These are phyloP conservation scores for Fusarium dlaminii DNA, from an alignment of 2,329 filamentous ascomycete species.

Conservation along the genomic window DNA sequence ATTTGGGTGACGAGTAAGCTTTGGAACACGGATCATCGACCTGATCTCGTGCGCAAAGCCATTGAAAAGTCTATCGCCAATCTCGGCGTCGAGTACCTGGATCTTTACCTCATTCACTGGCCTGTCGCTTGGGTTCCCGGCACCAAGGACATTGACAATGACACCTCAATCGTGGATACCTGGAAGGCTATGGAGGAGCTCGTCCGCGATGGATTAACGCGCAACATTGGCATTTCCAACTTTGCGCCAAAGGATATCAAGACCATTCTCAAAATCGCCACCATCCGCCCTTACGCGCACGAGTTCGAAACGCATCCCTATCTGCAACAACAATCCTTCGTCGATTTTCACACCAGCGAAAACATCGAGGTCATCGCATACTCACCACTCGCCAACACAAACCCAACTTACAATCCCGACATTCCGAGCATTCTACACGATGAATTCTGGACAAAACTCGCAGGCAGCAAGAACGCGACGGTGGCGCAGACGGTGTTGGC, in stretches of 20 bases:
- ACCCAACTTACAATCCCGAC: constrained; percentile 32
- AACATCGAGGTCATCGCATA: constrained; percentile 42
- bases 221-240: constrained; percentile 63
- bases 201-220: constrained; percentile 23
- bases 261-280: constrained; percentile 49
- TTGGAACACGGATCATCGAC: constrained; percentile 48
- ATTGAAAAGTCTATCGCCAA: constrained; percentile 44
- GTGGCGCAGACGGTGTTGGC: constrained; percentile 36
- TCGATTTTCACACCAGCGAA: constrained; percentile 40
- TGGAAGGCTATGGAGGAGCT: constrained; percentile 47
- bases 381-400: constrained; percentile 38
- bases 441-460: constrained; percentile 29
- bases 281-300: constrained; percentile 44
- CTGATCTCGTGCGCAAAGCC: constrained; percentile 42
- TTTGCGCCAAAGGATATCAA: constrained; percentile 62
- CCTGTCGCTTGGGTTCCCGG: constrained; percentile 40
- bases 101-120: constrained; percentile 47
- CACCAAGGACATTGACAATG: constrained; percentile 25
- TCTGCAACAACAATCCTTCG: constrained; percentile 51
- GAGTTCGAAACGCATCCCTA: constrained; percentile 68
- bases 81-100: constrained; percentile 46
- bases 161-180: constrained; percentile 40
- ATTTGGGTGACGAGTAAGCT: constrained; percentile 47
- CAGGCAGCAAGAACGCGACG: constrained; percentile 31
- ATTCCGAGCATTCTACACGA: constrained; percentile 31